These are phyloP conservation scores for Paramecium sonneborni DNA, from an alignment of 73 alveolate genomes.

Conservation along the genomic window DNA sequence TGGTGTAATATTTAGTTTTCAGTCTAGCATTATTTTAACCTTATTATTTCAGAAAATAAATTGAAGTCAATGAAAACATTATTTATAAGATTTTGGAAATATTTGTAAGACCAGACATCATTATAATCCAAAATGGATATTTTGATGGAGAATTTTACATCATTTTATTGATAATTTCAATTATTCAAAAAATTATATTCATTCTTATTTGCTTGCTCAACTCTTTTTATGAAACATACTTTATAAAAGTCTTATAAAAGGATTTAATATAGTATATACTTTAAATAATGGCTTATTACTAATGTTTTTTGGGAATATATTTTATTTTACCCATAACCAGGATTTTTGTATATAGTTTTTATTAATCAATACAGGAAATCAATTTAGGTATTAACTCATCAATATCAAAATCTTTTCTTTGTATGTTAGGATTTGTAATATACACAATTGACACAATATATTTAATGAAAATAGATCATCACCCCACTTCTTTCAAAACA, in stretches of 20 bases:
- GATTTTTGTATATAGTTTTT: not conserved
- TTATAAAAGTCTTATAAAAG: not conserved
- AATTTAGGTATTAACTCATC: not conserved
- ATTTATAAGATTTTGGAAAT: not conserved
- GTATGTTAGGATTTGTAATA: not conserved
- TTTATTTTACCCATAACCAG: not conserved
- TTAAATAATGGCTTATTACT: not conserved
- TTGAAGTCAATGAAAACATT: not conserved
- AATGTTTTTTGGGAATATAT: not conserved
- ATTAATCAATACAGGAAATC: not conserved
- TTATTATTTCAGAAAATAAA: not conserved
- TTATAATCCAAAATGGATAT: not conserved
- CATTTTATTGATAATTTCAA: not conserved
- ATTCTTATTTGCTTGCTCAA: not conserved
- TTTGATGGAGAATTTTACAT: not conserved
- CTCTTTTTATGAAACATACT: not conserved
- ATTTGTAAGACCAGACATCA: not conserved
- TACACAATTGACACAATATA: not conserved
- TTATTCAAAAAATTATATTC: not conserved
- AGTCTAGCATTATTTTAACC: not conserved
- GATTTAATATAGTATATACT: not conserved
- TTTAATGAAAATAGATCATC: not conserved
- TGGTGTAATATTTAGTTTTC: not conserved
- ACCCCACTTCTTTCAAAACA: not conserved
- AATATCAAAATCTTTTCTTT: not conserved